phyloP scores from a whole-genome alignment of 495 filamentous ascomycete genomes.

The Apiosordaria backusii region DNA sequence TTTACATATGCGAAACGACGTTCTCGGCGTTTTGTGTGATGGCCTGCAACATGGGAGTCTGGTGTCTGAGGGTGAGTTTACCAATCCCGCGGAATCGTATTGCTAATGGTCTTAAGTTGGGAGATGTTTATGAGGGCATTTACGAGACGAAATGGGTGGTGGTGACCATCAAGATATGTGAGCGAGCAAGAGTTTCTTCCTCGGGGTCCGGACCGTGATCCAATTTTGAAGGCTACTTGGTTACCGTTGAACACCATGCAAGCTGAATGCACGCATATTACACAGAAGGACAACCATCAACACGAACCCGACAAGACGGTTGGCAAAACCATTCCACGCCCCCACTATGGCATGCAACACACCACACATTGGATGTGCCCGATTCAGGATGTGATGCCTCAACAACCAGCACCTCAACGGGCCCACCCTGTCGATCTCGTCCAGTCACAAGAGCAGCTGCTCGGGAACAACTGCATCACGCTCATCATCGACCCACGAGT shows the following conservation, averaged over 20 bases:
- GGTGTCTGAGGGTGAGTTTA: not conserved
- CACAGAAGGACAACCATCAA: not conserved
- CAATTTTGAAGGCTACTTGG: not conserved
- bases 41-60: not conserved
- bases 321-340: not conserved
- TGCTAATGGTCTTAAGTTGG: not conserved
- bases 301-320: slow-evolving; percentile 7
- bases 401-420: not conserved
- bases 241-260: not conserved
- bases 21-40: not conserved
- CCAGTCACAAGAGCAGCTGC: not conserved
- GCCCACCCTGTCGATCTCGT: not conserved
- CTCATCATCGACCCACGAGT: slow-evolving; percentile 1
- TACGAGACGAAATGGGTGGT: not conserved
- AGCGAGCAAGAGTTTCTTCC: not conserved
- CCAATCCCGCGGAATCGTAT: not conserved
- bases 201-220: not conserved
- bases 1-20: not conserved
- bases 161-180: not conserved
- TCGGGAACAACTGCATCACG: not conserved
- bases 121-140: not conserved
- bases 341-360: not conserved
- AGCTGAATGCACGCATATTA: not conserved
- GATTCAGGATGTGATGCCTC: not conserved
- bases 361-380: not conserved